Evolutionary conservation across 2,329 filamentous ascomycete genomes (phyloP).

Genomic region (Colletotrichum siamense): DNA sequence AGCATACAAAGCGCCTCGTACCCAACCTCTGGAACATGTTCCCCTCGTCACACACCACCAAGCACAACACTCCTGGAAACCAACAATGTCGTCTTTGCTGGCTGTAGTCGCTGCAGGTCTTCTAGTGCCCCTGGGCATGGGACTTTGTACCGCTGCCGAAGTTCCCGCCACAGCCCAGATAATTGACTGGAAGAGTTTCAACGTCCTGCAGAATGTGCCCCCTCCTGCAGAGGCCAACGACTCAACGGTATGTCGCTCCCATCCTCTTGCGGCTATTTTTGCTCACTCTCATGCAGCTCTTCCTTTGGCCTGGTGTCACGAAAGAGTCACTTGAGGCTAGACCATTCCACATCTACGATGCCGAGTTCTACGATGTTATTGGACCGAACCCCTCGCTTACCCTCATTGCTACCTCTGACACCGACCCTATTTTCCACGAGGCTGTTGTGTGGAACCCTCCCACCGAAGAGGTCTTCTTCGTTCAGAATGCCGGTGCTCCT

Average conservation of each 20-base stretch:
- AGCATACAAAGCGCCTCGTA: neutral
- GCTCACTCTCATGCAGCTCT: neutral
- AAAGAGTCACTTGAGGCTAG: slow-evolving; percentile 39
- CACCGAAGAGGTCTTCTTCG: slow-evolving; percentile 60
- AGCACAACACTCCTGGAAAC: neutral
- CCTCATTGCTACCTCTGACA: slow-evolving; percentile 48
- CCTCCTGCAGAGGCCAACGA: slow-evolving; percentile 41
- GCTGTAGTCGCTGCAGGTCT: neutral
- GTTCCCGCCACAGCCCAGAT: slow-evolving; percentile 37
- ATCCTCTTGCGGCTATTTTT: neutral
- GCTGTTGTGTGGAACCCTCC: slow-evolving; percentile 54
- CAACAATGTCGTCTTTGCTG: neutral
- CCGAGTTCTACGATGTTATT: slow-evolving; percentile 55
- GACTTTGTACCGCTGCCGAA: neutral
- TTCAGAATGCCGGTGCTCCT: slow-evolving; percentile 53
- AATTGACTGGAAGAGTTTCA: slow-evolving; percentile 49
- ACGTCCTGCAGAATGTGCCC: slow-evolving; percentile 42
- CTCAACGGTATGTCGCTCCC: slow-evolving; percentile 32
- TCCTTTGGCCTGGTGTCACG: slow-evolving; percentile 49
- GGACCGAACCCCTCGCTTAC: slow-evolving; percentile 55
- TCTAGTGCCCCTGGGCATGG: neutral
- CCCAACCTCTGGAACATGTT: neutral
- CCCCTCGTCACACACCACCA: neutral
- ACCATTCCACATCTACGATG: slow-evolving; percentile 53
- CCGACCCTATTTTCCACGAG: slow-evolving; percentile 59